Percentiles rank a stretch among this genome's conserved stretches.
Evolutionary conservation across 2,329 filamentous ascomycete genomes (phyloP).

Genomic region (Didymellaceae sp.): DNA sequence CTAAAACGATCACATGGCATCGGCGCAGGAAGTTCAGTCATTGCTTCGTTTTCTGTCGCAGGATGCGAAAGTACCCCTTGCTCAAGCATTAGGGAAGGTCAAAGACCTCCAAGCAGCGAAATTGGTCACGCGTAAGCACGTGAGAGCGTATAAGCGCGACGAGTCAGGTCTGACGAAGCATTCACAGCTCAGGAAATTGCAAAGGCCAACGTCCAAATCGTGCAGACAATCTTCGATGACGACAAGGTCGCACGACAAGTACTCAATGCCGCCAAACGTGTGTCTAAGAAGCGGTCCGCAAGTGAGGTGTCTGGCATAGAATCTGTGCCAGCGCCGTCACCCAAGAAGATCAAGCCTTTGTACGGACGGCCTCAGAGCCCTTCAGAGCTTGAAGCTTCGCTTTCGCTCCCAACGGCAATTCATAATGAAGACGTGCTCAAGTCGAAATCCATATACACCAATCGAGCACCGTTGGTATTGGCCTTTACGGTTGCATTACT

Average conservation of each 20-base stretch:
- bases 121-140: conserved; percentile 58
- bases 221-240: conserved; percentile 57
- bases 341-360: conserved; percentile 45
- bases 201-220: conserved; percentile 53
- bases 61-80: conserved; percentile 63
- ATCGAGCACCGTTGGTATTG: conserved; percentile 80
- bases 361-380: conserved; percentile 50
- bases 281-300: conserved; percentile 61
- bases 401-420: conserved; percentile 63
- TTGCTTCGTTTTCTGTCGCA: conserved; percentile 65
- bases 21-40: conserved; percentile 50
- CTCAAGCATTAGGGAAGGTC: conserved; percentile 61
- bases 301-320: conserved; percentile 28
- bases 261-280: conserved; percentile 62
- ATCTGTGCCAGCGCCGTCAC: conserved; percentile 32
- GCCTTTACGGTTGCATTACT: conserved; percentile 78
- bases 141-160: conserved; percentile 30
- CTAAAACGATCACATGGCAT: conserved; percentile 34
- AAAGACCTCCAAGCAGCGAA: conserved; percentile 60
- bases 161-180: conserved; percentile 18
- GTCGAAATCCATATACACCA: conserved; percentile 69
- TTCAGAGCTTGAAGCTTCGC: conserved; percentile 67
- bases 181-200: conserved; percentile 55
- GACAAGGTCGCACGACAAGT: conserved; percentile 64
- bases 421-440: conserved; percentile 66